These are phyloP conservation scores for Sporisorium exsertum DNA, from an alignment of 1,284 basidiomycete genomes.

Conservation along the genomic window DNA sequence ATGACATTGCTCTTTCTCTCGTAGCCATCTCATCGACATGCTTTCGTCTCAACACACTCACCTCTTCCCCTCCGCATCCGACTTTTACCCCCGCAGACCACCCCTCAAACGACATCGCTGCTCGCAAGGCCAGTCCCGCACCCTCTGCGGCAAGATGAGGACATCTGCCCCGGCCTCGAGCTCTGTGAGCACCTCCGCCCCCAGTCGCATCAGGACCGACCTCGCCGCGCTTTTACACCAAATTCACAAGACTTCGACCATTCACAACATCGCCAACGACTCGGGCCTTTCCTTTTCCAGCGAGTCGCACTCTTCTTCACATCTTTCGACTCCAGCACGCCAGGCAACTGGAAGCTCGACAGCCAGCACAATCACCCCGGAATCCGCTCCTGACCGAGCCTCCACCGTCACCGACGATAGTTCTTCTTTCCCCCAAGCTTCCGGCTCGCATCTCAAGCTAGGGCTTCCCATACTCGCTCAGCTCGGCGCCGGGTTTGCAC, in stretches of 20 bases:
- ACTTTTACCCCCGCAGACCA: conserved; percentile 13
- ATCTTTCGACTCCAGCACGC: conserved; percentile 4
- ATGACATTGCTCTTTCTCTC: not conserved
- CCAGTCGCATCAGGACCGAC: conserved; percentile 25
- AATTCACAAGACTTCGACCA: conserved; percentile 41
- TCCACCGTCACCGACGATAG: conserved; percentile 28
- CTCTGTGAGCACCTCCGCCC: conserved; percentile 13
- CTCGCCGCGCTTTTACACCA: conserved; percentile 26
- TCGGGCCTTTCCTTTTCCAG: conserved; percentile 49
- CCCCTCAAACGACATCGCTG: conserved; percentile 29
- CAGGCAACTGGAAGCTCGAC: conserved; percentile 41
- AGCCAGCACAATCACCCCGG: conserved; percentile 52
- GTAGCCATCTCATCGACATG: conserved; percentile 10
- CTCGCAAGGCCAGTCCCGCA: conserved; percentile 18
- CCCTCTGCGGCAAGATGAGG: conserved; percentile 36
- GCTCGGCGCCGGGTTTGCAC: conserved; percentile 15
- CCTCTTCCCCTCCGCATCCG: conserved; percentile 9
- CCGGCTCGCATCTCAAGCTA: not conserved
- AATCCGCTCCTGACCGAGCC: conserved; percentile 26
- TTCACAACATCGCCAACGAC: conserved; percentile 51
- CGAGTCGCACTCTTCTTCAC: not conserved
- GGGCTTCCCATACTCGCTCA: conserved; percentile 18
- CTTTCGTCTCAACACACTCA: conserved; percentile 37
- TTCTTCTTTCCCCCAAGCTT: not conserved
- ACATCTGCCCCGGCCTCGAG: conserved; percentile 1